Conservation (phyloP, 2,329 filamentous ascomycete species). For the Phaeophleospora eucalypticola region DNA sequence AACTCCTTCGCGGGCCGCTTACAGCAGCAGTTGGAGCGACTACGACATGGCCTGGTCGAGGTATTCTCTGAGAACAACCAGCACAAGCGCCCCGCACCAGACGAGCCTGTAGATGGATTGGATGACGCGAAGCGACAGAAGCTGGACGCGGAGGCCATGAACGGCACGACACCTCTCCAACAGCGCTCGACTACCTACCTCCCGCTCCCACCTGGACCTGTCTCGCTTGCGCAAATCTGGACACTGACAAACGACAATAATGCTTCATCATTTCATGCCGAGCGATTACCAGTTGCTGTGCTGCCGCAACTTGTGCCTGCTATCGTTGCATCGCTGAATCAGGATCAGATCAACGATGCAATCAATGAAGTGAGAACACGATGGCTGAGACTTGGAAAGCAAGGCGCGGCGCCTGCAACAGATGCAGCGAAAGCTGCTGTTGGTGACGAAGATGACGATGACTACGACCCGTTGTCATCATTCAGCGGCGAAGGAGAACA, state of each 20-base stretch:
- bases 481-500: constrained; percentile 74
- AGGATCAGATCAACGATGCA: constrained; percentile 64
- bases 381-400: constrained; percentile 37
- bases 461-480: constrained; percentile 86
- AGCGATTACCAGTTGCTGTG: constrained; percentile 69
- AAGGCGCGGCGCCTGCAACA: constrained; percentile 25
- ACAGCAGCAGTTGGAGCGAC: constrained; percentile 79
- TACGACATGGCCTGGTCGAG: constrained; percentile 73
- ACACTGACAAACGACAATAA: constrained; percentile 74
- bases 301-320: constrained; percentile 78
- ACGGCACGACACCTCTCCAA: constrained; percentile 21
- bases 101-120: constrained; percentile 65
- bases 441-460: constrained; percentile 68
- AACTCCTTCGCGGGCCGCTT: constrained; percentile 71
- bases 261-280: constrained; percentile 76
- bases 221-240: constrained; percentile 78
- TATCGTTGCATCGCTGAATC: constrained; percentile 68
- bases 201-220: constrained; percentile 68
- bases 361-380: constrained; percentile 55
- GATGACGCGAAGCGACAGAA: constrained; percentile 80
- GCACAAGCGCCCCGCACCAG: constrained; percentile 66
- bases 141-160: constrained; percentile 51
- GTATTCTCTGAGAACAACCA: constrained; percentile 70
- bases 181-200: constrained; percentile 52
- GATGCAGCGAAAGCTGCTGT: constrained; percentile 32